These are phyloP conservation scores for Trichodelitschia bisporula DNA, from an alignment of 495 filamentous ascomycete species.

Conservation along the genomic window DNA sequence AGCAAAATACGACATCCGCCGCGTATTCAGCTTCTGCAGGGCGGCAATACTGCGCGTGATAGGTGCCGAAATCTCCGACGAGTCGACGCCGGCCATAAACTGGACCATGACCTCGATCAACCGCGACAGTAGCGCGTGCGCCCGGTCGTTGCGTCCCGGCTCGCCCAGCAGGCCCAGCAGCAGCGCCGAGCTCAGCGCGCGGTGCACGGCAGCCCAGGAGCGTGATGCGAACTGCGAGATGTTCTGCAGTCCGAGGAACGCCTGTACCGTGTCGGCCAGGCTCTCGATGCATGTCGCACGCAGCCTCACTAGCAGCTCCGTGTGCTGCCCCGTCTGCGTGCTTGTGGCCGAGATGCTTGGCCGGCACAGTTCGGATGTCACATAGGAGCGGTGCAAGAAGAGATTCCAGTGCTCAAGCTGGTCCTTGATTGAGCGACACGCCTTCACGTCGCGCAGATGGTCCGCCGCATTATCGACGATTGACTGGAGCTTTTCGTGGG, in stretches of 20 bases:
- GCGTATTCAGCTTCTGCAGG: constrained; percentile 8
- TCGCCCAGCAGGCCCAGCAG: constrained; percentile 39
- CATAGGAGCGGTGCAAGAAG: constrained; percentile 32
- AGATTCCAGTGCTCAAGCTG: constrained; percentile 29
- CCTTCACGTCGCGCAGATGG: constrained; percentile 24
- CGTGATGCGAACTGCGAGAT: constrained; percentile 36
- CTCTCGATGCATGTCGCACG: constrained; percentile 32
- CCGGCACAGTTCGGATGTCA: constrained; percentile 33
- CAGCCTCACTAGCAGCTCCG: too few relatives aligned
- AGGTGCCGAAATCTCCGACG: constrained; percentile 15
- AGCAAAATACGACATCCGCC: too few relatives aligned
- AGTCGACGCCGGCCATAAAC: constrained; percentile 13
- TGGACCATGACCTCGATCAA: constrained; percentile 14
- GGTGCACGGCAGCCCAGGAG: constrained; percentile 42
- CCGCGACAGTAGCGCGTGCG: constrained; percentile 10
- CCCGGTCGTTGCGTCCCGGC: constrained; percentile 15
- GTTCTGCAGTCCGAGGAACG: constrained; percentile 43
- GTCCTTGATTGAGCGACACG: constrained; percentile 22
- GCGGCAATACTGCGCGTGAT: constrained; percentile 11
- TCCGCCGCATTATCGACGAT: constrained; percentile 28
- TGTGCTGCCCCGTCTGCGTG: constrained; percentile 14
- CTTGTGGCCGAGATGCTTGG: constrained; percentile 28
- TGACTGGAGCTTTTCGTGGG: constrained; percentile 24
- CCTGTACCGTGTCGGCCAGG: constrained; percentile 37
- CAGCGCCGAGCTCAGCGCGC: constrained; percentile 39